Conservation (phyloP, 2,329 filamentous ascomycete genomes). For the Pyrenophora teres region DNA sequence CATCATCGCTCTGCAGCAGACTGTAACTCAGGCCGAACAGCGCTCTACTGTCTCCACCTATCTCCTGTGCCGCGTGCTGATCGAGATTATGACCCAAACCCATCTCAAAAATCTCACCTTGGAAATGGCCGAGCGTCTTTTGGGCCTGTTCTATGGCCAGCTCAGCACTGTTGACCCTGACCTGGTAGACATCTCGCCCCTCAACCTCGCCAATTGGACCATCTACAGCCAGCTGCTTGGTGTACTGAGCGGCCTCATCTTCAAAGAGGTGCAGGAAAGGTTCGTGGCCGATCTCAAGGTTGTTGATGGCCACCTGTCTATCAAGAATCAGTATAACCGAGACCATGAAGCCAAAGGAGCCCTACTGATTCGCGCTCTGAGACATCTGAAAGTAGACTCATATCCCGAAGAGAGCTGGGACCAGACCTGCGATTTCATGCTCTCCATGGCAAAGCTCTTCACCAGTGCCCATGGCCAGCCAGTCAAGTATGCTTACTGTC, state of each 20-base stretch:
- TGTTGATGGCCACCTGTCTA: constrained; percentile 74
- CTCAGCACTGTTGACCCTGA: constrained; percentile 87
- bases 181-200: constrained; percentile 73
- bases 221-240: constrained; percentile 91
- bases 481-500: constrained; percentile 93
- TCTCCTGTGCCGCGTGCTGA: constrained; percentile 87
- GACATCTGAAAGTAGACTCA: constrained; percentile 78
- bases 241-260: constrained; percentile 95
- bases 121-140: constrained; percentile 92
- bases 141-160: constrained; percentile 96
- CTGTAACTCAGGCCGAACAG: constrained; percentile 79
- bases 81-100: constrained; percentile 93
- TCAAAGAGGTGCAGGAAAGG: constrained; percentile 77
- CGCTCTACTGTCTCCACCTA: constrained; percentile 95
- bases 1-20: constrained; percentile 64
- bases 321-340: constrained; percentile 69
- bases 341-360: constrained; percentile 83
- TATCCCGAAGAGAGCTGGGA: constrained; percentile 78
- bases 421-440: constrained; percentile 86
- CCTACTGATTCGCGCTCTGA: constrained; percentile 88
- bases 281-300: constrained; percentile 81
- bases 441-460: constrained; percentile 80
- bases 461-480: constrained; percentile 82
- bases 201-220: constrained; percentile 94
- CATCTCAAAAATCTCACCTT: constrained; percentile 78